Base-by-base conservation (phyloP, 345 rosid genomes). In the Clarkia xantiana region DNA sequence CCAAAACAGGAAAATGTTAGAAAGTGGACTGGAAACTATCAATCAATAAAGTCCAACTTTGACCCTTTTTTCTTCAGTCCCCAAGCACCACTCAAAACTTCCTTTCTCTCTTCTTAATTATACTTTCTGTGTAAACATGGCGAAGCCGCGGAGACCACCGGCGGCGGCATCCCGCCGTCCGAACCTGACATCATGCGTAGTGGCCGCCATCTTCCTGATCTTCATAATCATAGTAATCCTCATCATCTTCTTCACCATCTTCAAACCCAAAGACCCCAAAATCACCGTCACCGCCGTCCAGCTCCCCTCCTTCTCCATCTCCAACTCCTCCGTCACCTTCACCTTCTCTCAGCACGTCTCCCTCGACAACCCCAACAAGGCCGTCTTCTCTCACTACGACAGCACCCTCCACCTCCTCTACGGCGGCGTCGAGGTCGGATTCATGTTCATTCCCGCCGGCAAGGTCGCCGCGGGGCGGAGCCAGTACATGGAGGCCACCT, bases 361-460 rank as follows among this genome's bases (percentile, higher is more conserved):
- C 63, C 73, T 93, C 56, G 64, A 59, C 51, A 93, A 93, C 77
- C 88, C 95, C 2, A 93, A 87, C 80, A 71, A 67, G 47, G 96
- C 86, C 59, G 71, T 54, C 34, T 93, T 93, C 73, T 69, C 95
- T 58, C 99, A 93, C 80, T 93, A 71, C 76, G 97, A 82, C 64
- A 80, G 90, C 60, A 75, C 94, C 40, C 79, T 93, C 52, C 88
- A 82, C 86, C 91, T 93, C 20, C 77, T 82, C 45, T 82, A 84
- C 59, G 70, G 87, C 13, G 96, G 95, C 10, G 71, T 76, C 45
- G 95, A 77, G 66, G 88, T 93, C 51, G 99, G 97, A 2, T 86
- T 87, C 76, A 78, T 93, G 95, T 86, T 87, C 72, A 81, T 93
- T 13, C 99, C 99, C 68, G 97, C 99, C 38, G 95, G 97, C 9